Evolutionary conservation across 2,329 filamentous ascomycete species (phyloP).

Genomic region (Fusarium virguliforme): DNA sequence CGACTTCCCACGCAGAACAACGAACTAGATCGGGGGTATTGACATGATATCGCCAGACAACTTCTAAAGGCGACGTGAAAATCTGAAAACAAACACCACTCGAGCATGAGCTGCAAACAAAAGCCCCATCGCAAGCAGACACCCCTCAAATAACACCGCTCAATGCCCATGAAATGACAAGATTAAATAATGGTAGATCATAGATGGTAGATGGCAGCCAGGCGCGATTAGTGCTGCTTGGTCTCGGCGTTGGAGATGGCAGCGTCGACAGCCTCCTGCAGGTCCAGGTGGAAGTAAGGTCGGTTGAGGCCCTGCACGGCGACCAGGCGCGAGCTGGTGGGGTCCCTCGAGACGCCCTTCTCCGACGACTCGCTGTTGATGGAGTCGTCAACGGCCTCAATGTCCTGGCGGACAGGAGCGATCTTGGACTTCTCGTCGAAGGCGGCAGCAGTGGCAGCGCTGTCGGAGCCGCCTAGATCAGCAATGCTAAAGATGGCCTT

Average conservation of each 20-base stretch:
- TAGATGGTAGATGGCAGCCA: constrained; percentile 1
- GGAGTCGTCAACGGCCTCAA: constrained; percentile 50
- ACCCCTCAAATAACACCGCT: constrained; percentile 22
- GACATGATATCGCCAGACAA: constrained; percentile 32
- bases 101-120: constrained; percentile 6
- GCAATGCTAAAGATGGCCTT: constrained; percentile 95
- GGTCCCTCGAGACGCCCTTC: constrained; percentile 51
- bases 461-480: constrained; percentile 82
- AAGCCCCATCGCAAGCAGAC: not conserved
- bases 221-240: constrained; percentile 46
- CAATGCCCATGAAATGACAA: constrained; percentile 13
- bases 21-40: constrained; percentile 37
- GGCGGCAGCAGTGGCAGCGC: constrained; percentile 70
- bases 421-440: constrained; percentile 70
- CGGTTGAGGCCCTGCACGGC: constrained; percentile 65
- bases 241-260: constrained; percentile 58
- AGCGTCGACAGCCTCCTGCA: constrained; percentile 66
- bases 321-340: constrained; percentile 53
- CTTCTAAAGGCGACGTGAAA: constrained; percentile 23
- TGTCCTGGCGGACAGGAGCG: constrained; percentile 46
- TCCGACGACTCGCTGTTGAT: constrained; percentile 47
- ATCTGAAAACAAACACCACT: constrained; percentile 10
- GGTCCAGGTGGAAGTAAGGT: constrained; percentile 69
- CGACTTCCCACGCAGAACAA: constrained; percentile 25
- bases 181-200: constrained; percentile 16